Evolutionary conservation across 164 flowering plant genomes (phyloP).

Genomic region (Kalanchoe fedtschenkoi): DNA sequence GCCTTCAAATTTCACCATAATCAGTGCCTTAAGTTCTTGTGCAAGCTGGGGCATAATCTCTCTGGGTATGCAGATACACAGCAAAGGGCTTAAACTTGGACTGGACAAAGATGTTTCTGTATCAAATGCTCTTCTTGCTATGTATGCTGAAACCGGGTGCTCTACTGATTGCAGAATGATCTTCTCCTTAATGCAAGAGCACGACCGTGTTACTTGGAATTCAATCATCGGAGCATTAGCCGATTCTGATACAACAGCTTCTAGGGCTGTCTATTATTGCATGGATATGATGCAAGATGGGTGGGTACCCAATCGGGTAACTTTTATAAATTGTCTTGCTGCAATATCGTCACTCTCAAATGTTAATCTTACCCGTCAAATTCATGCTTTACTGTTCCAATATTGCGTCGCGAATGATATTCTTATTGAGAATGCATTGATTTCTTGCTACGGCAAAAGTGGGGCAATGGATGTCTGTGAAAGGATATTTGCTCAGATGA

Average conservation of each 20-base stretch:
- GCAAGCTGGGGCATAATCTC: constrained; percentile 46
- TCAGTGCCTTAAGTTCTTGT: constrained; percentile 79
- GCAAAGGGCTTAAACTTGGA: constrained; percentile 64
- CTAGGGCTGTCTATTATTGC: constrained; percentile 38
- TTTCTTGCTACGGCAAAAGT: constrained; percentile 71
- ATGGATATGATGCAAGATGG: constrained; percentile 56
- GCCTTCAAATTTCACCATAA: constrained; percentile 63
- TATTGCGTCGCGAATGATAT: constrained; percentile 24
- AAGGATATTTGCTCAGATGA: constrained; percentile 51
- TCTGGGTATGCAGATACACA: constrained; percentile 55
- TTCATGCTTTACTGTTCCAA: constrained; percentile 60
- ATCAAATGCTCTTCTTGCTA: constrained; percentile 68
- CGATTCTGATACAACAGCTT: constrained; percentile 30
- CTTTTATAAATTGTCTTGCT: constrained; percentile 58
- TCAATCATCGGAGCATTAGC: constrained; percentile 62
- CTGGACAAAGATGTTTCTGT: constrained; percentile 76
- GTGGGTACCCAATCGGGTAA: constrained; percentile 51
- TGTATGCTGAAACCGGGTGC: constrained; percentile 50
- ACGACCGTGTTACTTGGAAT: constrained; percentile 84
- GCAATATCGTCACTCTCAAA: constrained; percentile 50
- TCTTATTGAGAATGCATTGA: constrained; percentile 59
- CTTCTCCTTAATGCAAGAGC: constrained; percentile 49
- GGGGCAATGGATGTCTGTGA: constrained; percentile 61
- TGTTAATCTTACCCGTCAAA: constrained; percentile 38
- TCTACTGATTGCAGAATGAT: constrained; percentile 42